Evolutionary conservation across 345 rosid species (phyloP).

Genomic region (Turritis glabra): DNA sequence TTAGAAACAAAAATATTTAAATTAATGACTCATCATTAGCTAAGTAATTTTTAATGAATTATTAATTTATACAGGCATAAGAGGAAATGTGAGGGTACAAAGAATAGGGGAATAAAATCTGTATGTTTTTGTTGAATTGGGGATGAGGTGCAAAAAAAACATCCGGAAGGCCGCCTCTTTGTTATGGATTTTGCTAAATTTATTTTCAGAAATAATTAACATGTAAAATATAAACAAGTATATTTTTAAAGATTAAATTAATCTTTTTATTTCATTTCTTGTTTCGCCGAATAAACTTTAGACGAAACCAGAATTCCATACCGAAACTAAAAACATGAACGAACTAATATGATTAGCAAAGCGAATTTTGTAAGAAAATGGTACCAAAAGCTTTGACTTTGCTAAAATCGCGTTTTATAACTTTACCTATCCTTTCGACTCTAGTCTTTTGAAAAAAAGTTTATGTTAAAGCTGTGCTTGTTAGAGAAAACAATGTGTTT

Average conservation of each 20-base stretch:
- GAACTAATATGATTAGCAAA: not conserved
- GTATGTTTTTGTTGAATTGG: not conserved
- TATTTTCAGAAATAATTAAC: not conserved
- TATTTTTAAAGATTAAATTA: not conserved
- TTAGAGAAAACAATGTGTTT: not conserved
- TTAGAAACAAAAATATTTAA: not conserved
- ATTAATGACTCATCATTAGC: not conserved
- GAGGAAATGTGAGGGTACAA: not conserved
- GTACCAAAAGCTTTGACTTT: too few relatives aligned
- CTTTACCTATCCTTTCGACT: too few relatives aligned
- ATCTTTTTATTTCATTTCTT: not conserved
- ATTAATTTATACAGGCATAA: not conserved
- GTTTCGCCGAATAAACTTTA: not conserved
- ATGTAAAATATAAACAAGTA: not conserved
- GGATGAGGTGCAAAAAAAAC: not conserved
- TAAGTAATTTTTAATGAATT: not conserved
- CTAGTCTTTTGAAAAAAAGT: too few relatives aligned
- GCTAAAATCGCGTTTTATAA: too few relatives aligned
- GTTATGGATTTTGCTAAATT: not conserved
- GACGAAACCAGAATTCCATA: not conserved
- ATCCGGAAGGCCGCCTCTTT: not conserved
- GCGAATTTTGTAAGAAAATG: too few relatives aligned
- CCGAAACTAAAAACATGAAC: not conserved
- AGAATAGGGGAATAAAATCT: not conserved
- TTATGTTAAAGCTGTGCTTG: too few relatives aligned